Conservation (phyloP, 495 filamentous ascomycete species). For the Xylaria intraflava region DNA sequence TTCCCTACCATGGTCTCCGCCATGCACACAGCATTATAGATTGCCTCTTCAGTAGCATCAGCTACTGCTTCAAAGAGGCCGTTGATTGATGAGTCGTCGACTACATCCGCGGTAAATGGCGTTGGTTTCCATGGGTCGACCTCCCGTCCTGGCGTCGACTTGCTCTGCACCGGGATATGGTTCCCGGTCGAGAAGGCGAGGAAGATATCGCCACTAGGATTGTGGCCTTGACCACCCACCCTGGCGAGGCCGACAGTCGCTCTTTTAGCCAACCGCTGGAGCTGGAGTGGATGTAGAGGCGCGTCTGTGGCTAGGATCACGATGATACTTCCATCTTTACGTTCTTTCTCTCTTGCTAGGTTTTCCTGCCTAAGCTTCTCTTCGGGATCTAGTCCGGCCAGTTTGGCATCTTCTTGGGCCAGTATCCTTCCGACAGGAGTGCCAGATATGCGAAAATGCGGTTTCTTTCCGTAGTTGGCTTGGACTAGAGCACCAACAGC, state of each 20-base stretch:
- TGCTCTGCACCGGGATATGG: conserved; percentile 31
- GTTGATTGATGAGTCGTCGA: conserved; percentile 46
- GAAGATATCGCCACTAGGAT: conserved; percentile 48
- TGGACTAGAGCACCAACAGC: conserved; percentile 47
- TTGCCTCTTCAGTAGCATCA: conserved; percentile 47
- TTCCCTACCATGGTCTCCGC: conserved; percentile 43
- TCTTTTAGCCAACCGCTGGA: conserved; percentile 47
- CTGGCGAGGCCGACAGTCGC: conserved; percentile 45
- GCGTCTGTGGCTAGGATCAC: conserved; percentile 47
- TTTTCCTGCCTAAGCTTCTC: conserved; percentile 19
- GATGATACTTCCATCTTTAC: conserved; percentile 51
- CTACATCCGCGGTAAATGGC: conserved; percentile 30
- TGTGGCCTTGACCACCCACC: conserved; percentile 44
- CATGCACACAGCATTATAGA: conserved; percentile 47
- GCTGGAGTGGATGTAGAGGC: conserved; percentile 40
- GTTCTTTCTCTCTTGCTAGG: conserved; percentile 27
- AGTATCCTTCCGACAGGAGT: conserved; percentile 44
- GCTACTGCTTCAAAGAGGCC: conserved; percentile 44
- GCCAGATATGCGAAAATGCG: conserved; percentile 41
- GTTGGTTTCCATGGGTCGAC: conserved; percentile 31
- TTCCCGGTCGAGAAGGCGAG: conserved; percentile 48
- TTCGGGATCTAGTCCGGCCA: conserved; percentile 17
- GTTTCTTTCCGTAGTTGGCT: conserved; percentile 43
- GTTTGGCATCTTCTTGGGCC: conserved; percentile 23
- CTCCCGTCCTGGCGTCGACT: conserved; percentile 19